These are phyloP conservation scores for Durusdinium trenchii DNA, from an alignment of 73 alveolate species.

Conservation along the genomic window DNA sequence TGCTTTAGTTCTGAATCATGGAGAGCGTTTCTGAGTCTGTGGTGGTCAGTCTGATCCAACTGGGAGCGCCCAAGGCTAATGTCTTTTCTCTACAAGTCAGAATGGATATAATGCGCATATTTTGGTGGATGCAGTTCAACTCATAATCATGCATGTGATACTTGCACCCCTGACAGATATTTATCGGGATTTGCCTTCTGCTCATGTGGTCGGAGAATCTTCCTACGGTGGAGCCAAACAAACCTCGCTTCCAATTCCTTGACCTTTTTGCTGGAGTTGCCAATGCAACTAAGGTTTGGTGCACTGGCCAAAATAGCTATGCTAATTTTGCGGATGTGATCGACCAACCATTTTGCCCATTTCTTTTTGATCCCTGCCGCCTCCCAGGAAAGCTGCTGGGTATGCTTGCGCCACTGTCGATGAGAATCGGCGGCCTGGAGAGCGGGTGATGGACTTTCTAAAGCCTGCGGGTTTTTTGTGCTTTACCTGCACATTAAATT, in stretches of 20 bases:
- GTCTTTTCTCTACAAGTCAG: not conserved
- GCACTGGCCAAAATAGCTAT: not conserved
- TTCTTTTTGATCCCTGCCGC: not conserved
- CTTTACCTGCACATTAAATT: not conserved
- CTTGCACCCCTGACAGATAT: not conserved
- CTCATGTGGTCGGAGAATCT: not conserved
- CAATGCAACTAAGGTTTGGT: not conserved
- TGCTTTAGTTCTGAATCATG: not conserved
- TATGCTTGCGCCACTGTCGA: not conserved
- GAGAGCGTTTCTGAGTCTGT: not conserved
- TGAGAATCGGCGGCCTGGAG: not conserved
- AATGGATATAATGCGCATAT: not conserved
- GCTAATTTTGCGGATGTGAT: not conserved
- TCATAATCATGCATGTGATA: not conserved
- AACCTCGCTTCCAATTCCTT: not conserved
- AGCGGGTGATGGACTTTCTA: not conserved
- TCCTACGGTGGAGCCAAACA: not conserved
- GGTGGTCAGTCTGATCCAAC: not conserved
- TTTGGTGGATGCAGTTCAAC: too few relatives aligned
- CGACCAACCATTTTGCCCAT: not conserved
- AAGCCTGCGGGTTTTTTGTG: not conserved
- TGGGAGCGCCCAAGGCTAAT: slow-evolving; percentile 18
- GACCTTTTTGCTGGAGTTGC: slow-evolving; percentile 30
- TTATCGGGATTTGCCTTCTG: not conserved
- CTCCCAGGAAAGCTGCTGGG: not conserved